phyloP scores from a whole-genome alignment of 2,329 filamentous ascomycete genomes.

The Penicillium sp. region DNA sequence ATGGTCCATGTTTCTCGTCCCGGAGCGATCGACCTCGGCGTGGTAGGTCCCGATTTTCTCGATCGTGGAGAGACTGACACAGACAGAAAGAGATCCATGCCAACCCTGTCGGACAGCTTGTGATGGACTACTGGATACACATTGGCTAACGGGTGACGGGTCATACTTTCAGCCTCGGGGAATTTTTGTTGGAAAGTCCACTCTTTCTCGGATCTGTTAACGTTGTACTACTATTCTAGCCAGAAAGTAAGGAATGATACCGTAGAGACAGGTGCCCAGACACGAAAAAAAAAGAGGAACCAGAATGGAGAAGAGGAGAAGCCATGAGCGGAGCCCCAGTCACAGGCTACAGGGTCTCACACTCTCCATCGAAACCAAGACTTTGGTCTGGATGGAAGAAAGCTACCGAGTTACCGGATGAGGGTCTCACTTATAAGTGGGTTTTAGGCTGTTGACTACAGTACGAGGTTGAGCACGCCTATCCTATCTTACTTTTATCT shows the following conservation, averaged over 20 bases:
- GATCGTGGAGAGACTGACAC: conserved; percentile 6
- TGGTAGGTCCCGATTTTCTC: conserved; percentile 8
- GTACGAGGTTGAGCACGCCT: not conserved
- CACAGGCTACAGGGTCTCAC: not conserved
- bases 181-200: conserved; percentile 12
- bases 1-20: not conserved
- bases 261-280: not conserved
- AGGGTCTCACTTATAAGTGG: conserved; percentile 1
- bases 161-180: conserved; percentile 11
- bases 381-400: not conserved
- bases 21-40: conserved; percentile 21
- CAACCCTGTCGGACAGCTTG: conserved; percentile 17
- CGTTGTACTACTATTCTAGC: not conserved
- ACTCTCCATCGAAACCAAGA: not conserved
- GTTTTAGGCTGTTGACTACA: not conserved
- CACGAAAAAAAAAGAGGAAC: not conserved
- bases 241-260: not conserved
- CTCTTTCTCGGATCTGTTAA: not conserved
- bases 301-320: conserved; percentile 1
- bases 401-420: conserved; percentile 3
- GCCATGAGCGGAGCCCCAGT: not conserved
- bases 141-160: conserved; percentile 8
- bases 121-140: conserved; percentile 11
- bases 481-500: conserved; percentile 6
- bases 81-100: conserved; percentile 12